phyloP scores from a whole-genome alignment of 257 asterid species.

The Salvia splendens region DNA sequence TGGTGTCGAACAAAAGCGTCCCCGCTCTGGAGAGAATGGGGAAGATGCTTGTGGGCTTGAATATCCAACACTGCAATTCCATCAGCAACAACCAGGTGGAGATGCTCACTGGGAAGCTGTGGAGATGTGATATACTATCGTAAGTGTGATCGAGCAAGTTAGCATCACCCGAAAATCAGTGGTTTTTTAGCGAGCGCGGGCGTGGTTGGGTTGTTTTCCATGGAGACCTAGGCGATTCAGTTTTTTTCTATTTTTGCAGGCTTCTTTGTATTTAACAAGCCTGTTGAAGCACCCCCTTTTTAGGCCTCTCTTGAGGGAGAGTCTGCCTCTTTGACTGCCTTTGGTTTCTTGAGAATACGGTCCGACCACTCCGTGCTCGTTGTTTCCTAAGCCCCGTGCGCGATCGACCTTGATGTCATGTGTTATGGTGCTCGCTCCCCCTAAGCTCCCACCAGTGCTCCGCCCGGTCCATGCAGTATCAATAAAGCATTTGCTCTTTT shows the following conservation, averaged over 20 bases:
- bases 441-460: neutral
- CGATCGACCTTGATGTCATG: too few species aligned
- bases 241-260: slow-evolving; percentile 56
- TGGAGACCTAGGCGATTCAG: slow-evolving; percentile 42
- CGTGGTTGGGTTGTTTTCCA: slow-evolving; percentile 55
- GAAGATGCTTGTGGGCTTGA: slow-evolving; percentile 60
- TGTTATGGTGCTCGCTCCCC: neutral
- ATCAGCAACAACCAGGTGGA: slow-evolving; percentile 59
- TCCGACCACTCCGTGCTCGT: slow-evolving; percentile 2
- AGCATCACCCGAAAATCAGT: neutral
- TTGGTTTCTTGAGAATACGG: slow-evolving; percentile 46
- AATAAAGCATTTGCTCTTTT: slow-evolving; percentile 34
- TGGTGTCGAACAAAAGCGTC: slow-evolving; percentile 62
- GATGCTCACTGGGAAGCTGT: slow-evolving; percentile 61
- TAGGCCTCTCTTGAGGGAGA: slow-evolving; percentile 26
- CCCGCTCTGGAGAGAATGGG: slow-evolving; percentile 65
- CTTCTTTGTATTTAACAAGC: slow-evolving; percentile 48
- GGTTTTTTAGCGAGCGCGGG: slow-evolving; percentile 33
- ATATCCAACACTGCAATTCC: slow-evolving; percentile 70
- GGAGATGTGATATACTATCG: slow-evolving; percentile 88
- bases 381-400: neutral
- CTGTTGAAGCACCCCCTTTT: slow-evolving; percentile 40
- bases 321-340: slow-evolving; percentile 47
- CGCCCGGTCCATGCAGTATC: neutral
- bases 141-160: neutral